Base-by-base conservation (phyloP, 192 early-diverging fungal species). In the Linnemannia elongata region DNA sequence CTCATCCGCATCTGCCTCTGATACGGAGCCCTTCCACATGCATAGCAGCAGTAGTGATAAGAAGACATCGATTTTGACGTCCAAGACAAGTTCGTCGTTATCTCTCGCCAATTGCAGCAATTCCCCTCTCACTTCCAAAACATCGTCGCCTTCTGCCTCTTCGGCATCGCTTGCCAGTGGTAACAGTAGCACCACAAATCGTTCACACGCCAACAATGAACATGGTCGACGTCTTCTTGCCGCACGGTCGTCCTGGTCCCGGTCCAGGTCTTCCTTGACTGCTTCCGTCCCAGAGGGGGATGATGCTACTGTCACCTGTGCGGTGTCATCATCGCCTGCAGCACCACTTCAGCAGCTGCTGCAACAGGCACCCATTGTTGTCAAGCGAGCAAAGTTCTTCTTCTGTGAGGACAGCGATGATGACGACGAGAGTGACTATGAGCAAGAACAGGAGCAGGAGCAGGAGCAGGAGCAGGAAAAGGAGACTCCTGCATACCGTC, bases 401-500 rank as follows among this genome's bases (percentile, higher is more conserved):
- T 33, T 38, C 41, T 72, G 70, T 72, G 38, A 72, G 70, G 70
- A 72, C 15, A 42, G 70, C 22, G 69, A 70, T 72, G 70, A 72
- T 35, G 33, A 18, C 38, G 69, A 71, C 18, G 38, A 22, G 38
- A 72, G 41, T n/a, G 70, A 72, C 7, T 22, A 72, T 20, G 70
- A 72, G 10, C 20, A 72, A 15, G 12, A 44, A 5, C 54, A 57
- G 54, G 54, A 57, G 24, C 54, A 52, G 49, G 42, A 45, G 44
- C 44, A 45, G 44, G 44, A 45, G 44, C 55, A 13, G 60, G 30
- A 63, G n/a, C n/a, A 15, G 12, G 10, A 27, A 27, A 66, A 30
- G 60, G 30, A 27, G 12, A 30, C 12, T 3, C 12, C 13, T 33
- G 13, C 12, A 30, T 30, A 6, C 60, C 30, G 30, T 3, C 30